Percentiles rank a stretch among this genome's conserved stretches.
Conservation (phyloP, 352 stramenopile genomes). For the Globisporangium splendens region DNA sequence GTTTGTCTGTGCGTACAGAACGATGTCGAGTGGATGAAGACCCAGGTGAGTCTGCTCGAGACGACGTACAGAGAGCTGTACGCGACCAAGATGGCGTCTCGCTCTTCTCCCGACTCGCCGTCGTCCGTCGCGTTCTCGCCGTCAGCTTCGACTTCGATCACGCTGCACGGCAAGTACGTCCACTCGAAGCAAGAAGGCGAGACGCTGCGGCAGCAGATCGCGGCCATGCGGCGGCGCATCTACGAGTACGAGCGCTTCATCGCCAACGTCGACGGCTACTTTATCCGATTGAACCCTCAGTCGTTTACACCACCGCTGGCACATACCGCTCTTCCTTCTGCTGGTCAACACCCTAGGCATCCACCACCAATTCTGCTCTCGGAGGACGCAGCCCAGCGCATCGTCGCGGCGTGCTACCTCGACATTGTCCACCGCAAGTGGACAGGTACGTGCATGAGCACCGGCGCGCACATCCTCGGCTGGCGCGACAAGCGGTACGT, state of each 20-base stretch:
- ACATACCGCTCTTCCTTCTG: no score
- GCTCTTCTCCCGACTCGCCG: background rate
- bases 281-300: conserved; percentile 4
- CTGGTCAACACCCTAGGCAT: no score
- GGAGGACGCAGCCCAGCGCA: background rate
- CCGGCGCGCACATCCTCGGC: no score
- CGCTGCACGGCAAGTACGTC: background rate
- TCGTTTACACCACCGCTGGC: background rate
- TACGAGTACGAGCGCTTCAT: conserved; percentile 13
- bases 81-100: conserved; percentile 1
- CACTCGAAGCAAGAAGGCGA: conserved; percentile 5
- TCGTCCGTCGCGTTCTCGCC: background rate
- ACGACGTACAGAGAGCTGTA: conserved; percentile 8
- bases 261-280: conserved; percentile 13
- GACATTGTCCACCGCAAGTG: no score
- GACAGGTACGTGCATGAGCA: no score
- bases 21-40: conserved; percentile 2
- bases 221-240: conserved; percentile 7
- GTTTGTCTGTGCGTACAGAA: conserved; percentile 1
- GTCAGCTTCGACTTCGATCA: no score
- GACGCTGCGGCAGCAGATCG: conserved; percentile 1
- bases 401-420: no score
- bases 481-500: background rate
- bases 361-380: background rate
- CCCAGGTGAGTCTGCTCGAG: conserved; percentile 5